These are phyloP conservation scores for Antitrichia curtipendula DNA, from an alignment of 225 moss, liverwort and hornwort species.

Conservation along the genomic window DNA sequence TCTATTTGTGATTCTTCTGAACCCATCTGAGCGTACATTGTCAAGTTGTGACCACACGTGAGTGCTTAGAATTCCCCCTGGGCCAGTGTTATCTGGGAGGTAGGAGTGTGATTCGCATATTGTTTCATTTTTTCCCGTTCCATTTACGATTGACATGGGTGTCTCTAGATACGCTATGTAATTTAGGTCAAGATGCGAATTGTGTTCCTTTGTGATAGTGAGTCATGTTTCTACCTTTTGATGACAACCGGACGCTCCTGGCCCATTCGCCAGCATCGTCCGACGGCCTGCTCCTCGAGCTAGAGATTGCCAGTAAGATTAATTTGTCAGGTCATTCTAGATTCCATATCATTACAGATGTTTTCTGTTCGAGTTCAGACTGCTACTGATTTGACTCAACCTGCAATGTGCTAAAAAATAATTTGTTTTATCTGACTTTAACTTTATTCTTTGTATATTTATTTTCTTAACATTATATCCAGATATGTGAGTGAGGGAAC, in stretches of 20 bases:
- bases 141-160: not conserved
- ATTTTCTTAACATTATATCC: not conserved
- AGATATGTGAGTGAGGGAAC: not conserved
- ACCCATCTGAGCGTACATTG: not conserved
- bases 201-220: not conserved
- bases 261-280: constrained; percentile 99
- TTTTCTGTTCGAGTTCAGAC: not conserved
- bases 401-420: not conserved
- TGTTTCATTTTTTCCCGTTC: not conserved
- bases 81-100: not conserved
- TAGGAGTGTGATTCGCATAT: not conserved
- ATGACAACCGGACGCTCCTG: constrained; percentile 97
- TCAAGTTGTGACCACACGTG: not conserved
- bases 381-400: not conserved
- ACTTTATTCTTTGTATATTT: not conserved
- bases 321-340: not conserved
- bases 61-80: not conserved
- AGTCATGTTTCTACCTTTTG: constrained; percentile 52
- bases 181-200: not conserved
- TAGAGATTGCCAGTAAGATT: constrained; percentile 4
- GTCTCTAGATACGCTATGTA: not conserved
- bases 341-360: not conserved
- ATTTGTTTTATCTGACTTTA: not conserved
- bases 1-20: not conserved
- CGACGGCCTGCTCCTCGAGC: constrained; percentile 99